Conservation (phyloP, 2,329 filamentous ascomycete genomes). For the Pseudocercospora musae region DNA sequence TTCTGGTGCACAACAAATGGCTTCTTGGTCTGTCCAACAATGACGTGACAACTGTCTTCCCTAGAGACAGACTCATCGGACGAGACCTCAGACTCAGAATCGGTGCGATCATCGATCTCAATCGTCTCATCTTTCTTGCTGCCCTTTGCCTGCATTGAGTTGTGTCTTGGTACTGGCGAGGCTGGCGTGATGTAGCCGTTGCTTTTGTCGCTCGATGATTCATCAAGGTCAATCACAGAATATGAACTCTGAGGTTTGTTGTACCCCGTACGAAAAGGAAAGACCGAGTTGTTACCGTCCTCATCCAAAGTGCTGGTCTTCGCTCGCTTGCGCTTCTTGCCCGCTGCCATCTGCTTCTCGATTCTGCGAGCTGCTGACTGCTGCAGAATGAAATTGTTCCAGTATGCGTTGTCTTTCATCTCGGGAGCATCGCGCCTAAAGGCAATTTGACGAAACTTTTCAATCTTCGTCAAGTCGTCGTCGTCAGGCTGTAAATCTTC, state of each 20-base stretch:
- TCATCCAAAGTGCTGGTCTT: too few species aligned
- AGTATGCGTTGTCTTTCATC: conserved; percentile 5
- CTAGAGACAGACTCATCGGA: background rate
- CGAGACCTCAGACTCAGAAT: background rate
- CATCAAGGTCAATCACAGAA: background rate
- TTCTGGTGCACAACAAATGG: background rate
- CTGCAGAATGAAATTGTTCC: conserved; percentile 13
- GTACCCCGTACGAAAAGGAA: too few species aligned
- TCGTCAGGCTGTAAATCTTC: conserved; percentile 7
- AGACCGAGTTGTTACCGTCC: too few species aligned
- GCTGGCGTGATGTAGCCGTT: background rate
- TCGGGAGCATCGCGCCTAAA: conserved; percentile 10
- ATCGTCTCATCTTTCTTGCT: background rate
- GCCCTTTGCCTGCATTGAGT: background rate
- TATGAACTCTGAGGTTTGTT: background rate
- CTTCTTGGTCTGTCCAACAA: background rate
- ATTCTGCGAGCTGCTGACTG: conserved; percentile 11
- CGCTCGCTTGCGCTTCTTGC: background rate
- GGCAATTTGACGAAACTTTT: conserved; percentile 13
- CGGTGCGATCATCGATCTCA: background rate
- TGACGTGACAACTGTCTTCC: background rate
- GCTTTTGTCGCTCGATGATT: background rate
- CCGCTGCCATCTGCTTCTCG: background rate
- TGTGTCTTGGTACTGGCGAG: background rate
- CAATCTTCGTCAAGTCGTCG: background rate